Evolutionary conservation across 257 asterid genomes (phyloP).

Genomic region (Nicotiana benthamiana): DNA sequence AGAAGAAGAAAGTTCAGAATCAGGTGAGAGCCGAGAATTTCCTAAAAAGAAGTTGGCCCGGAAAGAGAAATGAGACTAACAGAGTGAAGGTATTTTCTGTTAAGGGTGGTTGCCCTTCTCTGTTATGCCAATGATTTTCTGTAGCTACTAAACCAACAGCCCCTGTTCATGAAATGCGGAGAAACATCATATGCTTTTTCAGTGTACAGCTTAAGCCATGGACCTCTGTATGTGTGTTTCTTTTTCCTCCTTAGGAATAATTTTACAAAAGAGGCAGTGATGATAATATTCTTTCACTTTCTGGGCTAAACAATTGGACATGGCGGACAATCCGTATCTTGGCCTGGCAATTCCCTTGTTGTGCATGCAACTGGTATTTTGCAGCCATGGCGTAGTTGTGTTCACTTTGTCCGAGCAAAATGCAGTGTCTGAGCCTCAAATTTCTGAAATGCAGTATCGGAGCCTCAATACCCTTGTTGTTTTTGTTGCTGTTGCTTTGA

Average conservation of each 20-base stretch:
- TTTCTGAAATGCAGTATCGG: too few relatives aligned
- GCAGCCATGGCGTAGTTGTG: neutral
- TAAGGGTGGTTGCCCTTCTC: conserved; percentile 31
- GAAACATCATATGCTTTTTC: too few relatives aligned
- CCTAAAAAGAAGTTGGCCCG: neutral
- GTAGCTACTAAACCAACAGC: neutral
- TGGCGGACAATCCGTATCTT: conserved; percentile 12
- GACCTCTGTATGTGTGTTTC: too few relatives aligned
- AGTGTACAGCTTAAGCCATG: too few relatives aligned
- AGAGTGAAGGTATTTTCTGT: conserved; percentile 16
- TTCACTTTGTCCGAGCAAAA: neutral
- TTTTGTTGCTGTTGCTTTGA: too few relatives aligned
- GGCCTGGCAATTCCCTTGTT: conserved; percentile 16
- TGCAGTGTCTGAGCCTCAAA: neutral
- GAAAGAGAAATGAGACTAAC: neutral
- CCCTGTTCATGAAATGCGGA: too few relatives aligned
- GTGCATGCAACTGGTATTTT: neutral
- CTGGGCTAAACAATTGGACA: conserved; percentile 3
- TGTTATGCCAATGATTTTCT: conserved; percentile 15
- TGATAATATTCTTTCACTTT: neutral
- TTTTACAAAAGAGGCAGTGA: conserved; percentile 10
- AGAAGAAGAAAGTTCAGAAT: too few relatives aligned
- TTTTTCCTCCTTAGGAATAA: neutral
- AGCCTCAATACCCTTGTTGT: too few relatives aligned
- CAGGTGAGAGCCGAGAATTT: too few relatives aligned